Conservation (phyloP, 2,329 filamentous ascomycete species). For the Leptographium radiaticola region DNA sequence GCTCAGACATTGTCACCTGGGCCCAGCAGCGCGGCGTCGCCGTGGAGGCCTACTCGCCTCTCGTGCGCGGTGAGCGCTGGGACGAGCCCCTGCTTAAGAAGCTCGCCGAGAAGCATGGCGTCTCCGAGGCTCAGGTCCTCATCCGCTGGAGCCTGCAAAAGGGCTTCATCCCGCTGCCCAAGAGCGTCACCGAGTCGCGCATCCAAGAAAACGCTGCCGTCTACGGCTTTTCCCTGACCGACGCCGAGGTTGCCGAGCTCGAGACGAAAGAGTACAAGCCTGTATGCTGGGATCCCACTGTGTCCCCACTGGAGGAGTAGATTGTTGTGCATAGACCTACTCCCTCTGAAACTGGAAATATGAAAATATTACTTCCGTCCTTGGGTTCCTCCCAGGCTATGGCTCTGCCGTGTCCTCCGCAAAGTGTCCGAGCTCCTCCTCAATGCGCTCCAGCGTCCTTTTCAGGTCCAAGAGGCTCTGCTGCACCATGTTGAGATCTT, state of each 20-base stretch:
- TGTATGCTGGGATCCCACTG: constrained; percentile 18
- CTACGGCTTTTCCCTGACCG: constrained; percentile 45
- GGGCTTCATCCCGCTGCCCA: constrained; percentile 52
- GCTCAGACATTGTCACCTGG: constrained; percentile 72
- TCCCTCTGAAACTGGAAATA: too few relatives aligned
- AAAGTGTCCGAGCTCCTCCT: too few relatives aligned
- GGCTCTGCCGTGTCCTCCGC: too few relatives aligned
- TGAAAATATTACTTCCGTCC: too few relatives aligned
- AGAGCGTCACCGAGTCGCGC: constrained; percentile 44
- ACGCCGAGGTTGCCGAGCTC: constrained; percentile 40
- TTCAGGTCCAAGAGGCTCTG: too few relatives aligned
- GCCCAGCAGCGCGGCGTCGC: constrained; percentile 49
- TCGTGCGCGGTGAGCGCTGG: constrained; percentile 55
- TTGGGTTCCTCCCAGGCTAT: too few relatives aligned
- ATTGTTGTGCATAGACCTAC: too few relatives aligned
- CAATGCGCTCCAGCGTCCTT: too few relatives aligned
- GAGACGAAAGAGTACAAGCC: constrained; percentile 17
- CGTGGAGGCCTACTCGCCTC: constrained; percentile 49
- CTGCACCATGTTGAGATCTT: too few relatives aligned
- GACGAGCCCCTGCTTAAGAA: constrained; percentile 52
- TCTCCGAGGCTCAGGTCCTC: constrained; percentile 63
- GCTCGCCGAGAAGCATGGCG: constrained; percentile 59
- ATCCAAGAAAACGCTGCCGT: constrained; percentile 52
- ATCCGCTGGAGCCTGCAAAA: constrained; percentile 75
- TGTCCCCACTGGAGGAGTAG: constrained; percentile 9